phyloP scores from a whole-genome alignment of 176 grass and related monocot genomes.

The Aegilops speltoides region DNA sequence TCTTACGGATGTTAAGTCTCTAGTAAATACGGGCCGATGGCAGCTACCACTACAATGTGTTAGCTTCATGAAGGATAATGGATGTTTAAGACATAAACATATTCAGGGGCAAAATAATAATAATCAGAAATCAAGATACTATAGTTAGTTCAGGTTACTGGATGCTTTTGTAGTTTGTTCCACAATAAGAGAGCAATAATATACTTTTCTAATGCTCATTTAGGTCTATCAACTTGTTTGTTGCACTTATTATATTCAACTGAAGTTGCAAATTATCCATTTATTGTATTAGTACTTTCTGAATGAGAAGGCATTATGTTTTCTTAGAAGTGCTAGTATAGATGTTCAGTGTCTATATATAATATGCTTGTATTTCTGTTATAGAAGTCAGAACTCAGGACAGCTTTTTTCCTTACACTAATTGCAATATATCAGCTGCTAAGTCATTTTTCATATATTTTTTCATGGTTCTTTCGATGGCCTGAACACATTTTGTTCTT shows the following conservation, averaged over 20 bases:
- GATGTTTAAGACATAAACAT: background rate
- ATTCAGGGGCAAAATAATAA: background rate
- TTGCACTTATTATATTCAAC: background rate
- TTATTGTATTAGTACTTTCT: background rate
- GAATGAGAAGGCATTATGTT: background rate
- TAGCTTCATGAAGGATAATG: conserved; percentile 5
- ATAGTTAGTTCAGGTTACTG: conserved; percentile 4
- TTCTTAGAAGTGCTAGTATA: background rate
- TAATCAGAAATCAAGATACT: background rate
- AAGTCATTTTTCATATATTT: background rate
- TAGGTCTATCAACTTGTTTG: background rate
- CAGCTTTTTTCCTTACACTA: background rate
- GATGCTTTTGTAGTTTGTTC: background rate
- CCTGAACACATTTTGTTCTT: background rate
- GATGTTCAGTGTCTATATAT: background rate
- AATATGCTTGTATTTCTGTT: conserved; percentile 1
- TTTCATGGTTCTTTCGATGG: background rate
- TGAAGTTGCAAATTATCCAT: background rate
- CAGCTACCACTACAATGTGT: background rate
- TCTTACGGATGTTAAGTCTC: background rate
- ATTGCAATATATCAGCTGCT: conserved; percentile 9
- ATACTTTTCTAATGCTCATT: conserved; percentile 2
- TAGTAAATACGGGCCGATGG: background rate
- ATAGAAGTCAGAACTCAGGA: background rate
- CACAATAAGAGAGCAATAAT: background rate